These are phyloP conservation scores for Piromyces finnis DNA, from an alignment of 192 early-diverging fungal genomes.

Conservation along the genomic window DNA sequence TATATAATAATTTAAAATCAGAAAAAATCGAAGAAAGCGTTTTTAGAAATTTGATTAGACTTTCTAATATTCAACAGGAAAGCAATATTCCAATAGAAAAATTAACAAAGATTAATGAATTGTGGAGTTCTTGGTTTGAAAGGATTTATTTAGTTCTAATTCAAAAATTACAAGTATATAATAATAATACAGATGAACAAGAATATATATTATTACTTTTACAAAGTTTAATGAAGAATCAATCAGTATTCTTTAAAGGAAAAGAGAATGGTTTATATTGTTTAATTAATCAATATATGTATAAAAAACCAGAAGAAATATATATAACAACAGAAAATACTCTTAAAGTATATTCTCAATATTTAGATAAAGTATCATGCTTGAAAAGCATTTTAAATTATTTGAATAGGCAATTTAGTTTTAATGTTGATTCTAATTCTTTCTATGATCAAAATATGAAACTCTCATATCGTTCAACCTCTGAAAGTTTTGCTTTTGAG, in stretches of 20 bases:
- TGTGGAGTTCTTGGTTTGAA: background rate
- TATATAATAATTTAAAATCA: background rate
- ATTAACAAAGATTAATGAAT: background rate
- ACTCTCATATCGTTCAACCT: background rate
- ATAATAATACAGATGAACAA: background rate
- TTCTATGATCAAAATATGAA: background rate
- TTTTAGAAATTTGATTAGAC: background rate
- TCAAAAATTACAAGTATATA: background rate
- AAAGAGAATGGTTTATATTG: background rate
- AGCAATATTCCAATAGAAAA: background rate
- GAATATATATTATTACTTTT: background rate
- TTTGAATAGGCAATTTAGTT: background rate
- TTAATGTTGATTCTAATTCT: background rate
- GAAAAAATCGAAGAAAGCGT: background rate
- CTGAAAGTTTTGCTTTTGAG: background rate
- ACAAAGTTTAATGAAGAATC: background rate
- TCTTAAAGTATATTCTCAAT: background rate
- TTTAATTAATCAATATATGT: background rate
- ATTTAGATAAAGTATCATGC: background rate
- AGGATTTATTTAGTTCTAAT: background rate
- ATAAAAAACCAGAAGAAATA: background rate
- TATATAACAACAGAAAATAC: background rate
- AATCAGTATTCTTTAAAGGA: background rate
- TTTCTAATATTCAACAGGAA: background rate
- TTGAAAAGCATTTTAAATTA: background rate